Conservation (phyloP, 2,329 filamentous ascomycete genomes). For the Laburnicola sp. region DNA sequence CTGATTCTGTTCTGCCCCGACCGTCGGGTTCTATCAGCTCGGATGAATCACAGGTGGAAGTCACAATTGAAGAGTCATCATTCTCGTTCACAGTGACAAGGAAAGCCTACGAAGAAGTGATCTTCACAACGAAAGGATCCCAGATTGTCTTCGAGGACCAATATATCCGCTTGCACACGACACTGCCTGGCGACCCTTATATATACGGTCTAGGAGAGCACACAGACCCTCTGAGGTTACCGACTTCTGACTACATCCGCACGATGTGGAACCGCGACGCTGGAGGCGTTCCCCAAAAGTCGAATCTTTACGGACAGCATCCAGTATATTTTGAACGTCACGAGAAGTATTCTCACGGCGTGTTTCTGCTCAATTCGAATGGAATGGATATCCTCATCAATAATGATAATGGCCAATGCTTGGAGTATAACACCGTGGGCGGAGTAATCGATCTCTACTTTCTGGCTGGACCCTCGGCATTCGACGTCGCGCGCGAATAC, state of each 20-base stretch:
- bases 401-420: constrained; percentile 65
- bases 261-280: constrained; percentile 73
- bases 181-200: constrained; percentile 67
- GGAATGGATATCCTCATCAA: constrained; percentile 76
- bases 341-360: constrained; percentile 45
- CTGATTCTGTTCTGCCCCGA: constrained; percentile 68
- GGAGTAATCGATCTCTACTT: constrained; percentile 71
- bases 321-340: constrained; percentile 75
- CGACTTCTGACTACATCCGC: constrained; percentile 68
- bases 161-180: constrained; percentile 72
- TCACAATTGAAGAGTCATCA: constrained; percentile 58
- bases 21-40: constrained; percentile 47
- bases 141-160: constrained; percentile 74
- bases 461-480: constrained; percentile 52
- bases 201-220: constrained; percentile 80
- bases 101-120: constrained; percentile 58
- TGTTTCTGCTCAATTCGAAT: constrained; percentile 41
- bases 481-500: constrained; percentile 53
- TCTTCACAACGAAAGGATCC: constrained; percentile 71
- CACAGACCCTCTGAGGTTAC: constrained; percentile 68
- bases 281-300: constrained; percentile 60
- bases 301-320: constrained; percentile 73
- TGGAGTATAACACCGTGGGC: constrained; percentile 78
- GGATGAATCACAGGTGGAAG: constrained; percentile 53
- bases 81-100: constrained; percentile 69